Evolutionary conservation across 371 early-diverging fungal genomes (phyloP).

Genomic region (Mortierella sp.): DNA sequence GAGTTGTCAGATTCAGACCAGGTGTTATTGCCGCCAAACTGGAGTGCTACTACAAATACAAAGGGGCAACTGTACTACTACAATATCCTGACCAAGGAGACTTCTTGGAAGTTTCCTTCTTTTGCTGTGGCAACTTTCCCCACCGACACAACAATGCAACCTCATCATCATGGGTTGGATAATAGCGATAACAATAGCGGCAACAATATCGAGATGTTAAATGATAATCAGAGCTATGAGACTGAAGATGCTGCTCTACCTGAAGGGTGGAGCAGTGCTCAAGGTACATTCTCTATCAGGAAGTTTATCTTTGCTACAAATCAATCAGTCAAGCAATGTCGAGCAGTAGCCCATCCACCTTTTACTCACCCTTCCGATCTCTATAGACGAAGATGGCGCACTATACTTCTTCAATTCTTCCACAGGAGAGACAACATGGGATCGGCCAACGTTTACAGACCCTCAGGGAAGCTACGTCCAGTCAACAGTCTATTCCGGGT

Average conservation of each 20-base stretch:
- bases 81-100: constrained; percentile 45
- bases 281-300: constrained; percentile 21
- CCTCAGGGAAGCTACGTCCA: neutral
- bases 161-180: neutral
- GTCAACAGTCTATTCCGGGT: constrained; percentile 6
- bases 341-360: no score
- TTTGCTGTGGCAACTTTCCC: neutral
- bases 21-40: constrained; percentile 36
- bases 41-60: constrained; percentile 44
- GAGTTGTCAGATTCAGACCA: constrained; percentile 34
- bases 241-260: constrained; percentile 20
- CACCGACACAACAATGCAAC: neutral
- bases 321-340: no score
- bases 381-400: constrained; percentile 60
- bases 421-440: constrained; percentile 67
- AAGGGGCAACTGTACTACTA: constrained; percentile 46
- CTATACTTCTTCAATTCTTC: constrained; percentile 65
- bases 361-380: neutral
- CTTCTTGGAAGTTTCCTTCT: constrained; percentile 46
- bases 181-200: neutral
- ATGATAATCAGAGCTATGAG: neutral
- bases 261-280: constrained; percentile 51
- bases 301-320: neutral
- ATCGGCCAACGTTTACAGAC: constrained; percentile 27
- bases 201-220: constrained; percentile 8